Base-by-base conservation (phyloP, 2,329 filamentous ascomycete genomes). In the Exophiala bonariae region DNA sequence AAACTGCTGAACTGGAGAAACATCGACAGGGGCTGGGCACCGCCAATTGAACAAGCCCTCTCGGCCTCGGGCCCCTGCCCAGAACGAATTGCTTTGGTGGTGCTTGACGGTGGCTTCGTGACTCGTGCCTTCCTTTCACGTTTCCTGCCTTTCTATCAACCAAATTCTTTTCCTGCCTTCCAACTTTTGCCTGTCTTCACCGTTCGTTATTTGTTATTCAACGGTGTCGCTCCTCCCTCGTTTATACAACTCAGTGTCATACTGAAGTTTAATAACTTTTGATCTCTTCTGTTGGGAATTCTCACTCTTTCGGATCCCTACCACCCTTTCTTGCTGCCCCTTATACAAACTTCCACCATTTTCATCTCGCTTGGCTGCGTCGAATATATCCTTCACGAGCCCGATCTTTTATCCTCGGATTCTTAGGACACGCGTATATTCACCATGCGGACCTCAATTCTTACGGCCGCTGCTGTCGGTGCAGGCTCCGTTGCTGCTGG, bases 401-500 rank as follows among this genome's bases (percentile, higher is more conserved):
- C 13, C 26, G 16, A 17, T 23, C 23, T 16, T 20, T 19, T 38
- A 35, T 52, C 34, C n/a, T 37, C 36, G 23, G 38, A 6, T n/a
- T 18, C 6, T 26, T 35, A 26, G 23, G 11, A 41, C 28, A 18
- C 31, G 33, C 36, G 40, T 34, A 41, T 43, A 18, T 37, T 52
- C 63, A 75, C 46, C 51, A 83, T 83, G 80, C 82, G 82, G 75
- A 67, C 66, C 49, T 63, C 66, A 41, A 61, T 72, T 49, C 66
- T 69, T 38, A 65, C 74, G 43, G 64, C 72, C 47, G 66, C 75
- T 56, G 69, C 70, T 40, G 54, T 79, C 53, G 67, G 69, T 49
- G 72, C 71, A 30, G 66, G 74, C 32, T 69, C 69, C 44, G 70
- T 68, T 45, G 68, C 74, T 47, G 77, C 72, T 53, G 67, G 60